Conservation (phyloP, 129 eudicot species). For the Heracleum sosnowskyi region DNA sequence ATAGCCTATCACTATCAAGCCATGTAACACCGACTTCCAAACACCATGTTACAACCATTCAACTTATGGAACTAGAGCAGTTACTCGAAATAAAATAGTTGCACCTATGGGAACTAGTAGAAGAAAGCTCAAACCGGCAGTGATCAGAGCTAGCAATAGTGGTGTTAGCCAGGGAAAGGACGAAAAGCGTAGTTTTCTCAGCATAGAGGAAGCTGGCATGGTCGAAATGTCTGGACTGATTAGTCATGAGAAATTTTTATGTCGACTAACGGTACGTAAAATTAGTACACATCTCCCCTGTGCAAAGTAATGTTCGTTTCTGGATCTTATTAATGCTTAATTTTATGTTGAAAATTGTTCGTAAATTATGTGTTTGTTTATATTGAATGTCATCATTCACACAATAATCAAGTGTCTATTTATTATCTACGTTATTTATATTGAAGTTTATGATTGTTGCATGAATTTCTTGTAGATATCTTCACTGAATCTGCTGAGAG, state of each 20-base stretch:
- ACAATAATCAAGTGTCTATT: not conserved
- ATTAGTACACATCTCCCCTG: no score
- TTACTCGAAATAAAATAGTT: conserved; percentile 3
- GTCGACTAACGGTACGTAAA: conserved; percentile 67
- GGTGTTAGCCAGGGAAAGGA: conserved; percentile 31
- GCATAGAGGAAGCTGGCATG: conserved; percentile 78
- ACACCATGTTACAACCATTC: conserved; percentile 11
- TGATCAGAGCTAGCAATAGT: conserved; percentile 21
- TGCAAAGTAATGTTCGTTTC: not conserved
- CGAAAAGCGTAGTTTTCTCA: conserved; percentile 52
- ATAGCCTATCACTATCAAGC: no score
- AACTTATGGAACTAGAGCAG: not conserved
- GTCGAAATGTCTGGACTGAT: conserved; percentile 73
- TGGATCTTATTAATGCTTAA: not conserved
- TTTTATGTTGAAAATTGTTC: not conserved
- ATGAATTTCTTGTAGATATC: conserved; percentile 47
- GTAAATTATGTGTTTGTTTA: no score
- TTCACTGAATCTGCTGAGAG: conserved; percentile 66
- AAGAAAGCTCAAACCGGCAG: conserved; percentile 3
- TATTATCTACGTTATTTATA: not conserved
- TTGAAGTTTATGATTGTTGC: not conserved
- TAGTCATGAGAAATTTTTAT: conserved; percentile 67
- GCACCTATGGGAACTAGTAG: not conserved
- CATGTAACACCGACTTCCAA: conserved; percentile 12
- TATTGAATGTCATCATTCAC: not conserved